phyloP scores from a whole-genome alignment of 2,329 filamentous ascomycete species.

The Aspergillus sp. region DNA sequence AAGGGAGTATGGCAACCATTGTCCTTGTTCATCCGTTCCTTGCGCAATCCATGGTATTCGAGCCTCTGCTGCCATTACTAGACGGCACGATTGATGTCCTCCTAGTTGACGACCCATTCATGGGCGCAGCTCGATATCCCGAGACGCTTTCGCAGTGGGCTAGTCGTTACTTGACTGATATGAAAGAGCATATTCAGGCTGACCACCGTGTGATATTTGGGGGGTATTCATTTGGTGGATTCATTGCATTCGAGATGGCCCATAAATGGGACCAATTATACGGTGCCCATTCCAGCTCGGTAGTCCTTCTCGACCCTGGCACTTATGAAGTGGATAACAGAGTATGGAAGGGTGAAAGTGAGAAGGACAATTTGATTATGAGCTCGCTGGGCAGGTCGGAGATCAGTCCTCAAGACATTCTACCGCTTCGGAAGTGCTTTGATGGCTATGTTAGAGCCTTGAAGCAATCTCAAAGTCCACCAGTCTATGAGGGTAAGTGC shows the following conservation, averaged over 20 bases:
- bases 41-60: background rate
- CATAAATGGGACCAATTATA: background rate
- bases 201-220: background rate
- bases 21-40: conserved; percentile 13
- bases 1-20: background rate
- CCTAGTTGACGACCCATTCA: conserved; percentile 11
- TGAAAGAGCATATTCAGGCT: background rate
- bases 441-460: background rate
- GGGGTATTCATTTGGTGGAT: conserved; percentile 11
- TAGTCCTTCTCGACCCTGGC: conserved; percentile 9
- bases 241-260: conserved; percentile 13
- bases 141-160: conserved; percentile 5
- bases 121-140: background rate
- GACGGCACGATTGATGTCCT: conserved; percentile 8
- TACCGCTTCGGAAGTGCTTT: background rate
- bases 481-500: background rate
- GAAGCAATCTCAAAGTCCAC: background rate
- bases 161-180: background rate
- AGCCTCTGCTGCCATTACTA: conserved; percentile 7
- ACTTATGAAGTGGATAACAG: background rate
- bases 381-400: background rate
- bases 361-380: background rate
- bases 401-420: background rate
- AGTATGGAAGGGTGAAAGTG: background rate
- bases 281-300: background rate